A percentile compares a stretch with the other conserved stretches of the same genome.
Conservation (phyloP, 2,329 filamentous ascomycete species). For the Trichophyton equinum region DNA sequence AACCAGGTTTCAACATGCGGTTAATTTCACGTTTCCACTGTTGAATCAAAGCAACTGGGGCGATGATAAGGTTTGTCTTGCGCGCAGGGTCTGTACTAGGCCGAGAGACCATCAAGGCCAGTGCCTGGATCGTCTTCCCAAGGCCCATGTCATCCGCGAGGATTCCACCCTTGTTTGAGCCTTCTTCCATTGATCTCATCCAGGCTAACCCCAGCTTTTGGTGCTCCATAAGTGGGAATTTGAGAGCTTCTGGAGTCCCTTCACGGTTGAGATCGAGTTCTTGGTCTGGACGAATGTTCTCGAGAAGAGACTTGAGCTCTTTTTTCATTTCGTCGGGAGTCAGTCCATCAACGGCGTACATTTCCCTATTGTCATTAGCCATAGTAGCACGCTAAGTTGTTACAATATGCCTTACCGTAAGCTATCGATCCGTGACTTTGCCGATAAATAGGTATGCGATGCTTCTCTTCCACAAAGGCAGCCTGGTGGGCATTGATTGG, state of each 20-base stretch:
- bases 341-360: background rate
- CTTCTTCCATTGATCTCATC: constrained; percentile 62
- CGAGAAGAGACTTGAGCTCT: constrained; percentile 56
- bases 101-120: constrained; percentile 61
- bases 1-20: constrained; percentile 48
- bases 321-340: constrained; percentile 34
- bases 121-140: constrained; percentile 71
- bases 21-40: constrained; percentile 77
- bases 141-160: constrained; percentile 73
- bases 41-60: constrained; percentile 63
- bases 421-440: background rate
- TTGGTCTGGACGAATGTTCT: constrained; percentile 61
- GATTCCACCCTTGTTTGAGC: constrained; percentile 61
- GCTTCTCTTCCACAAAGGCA: background rate
- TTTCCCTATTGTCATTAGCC: background rate
- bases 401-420: background rate
- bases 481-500: background rate
- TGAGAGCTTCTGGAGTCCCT: constrained; percentile 57
- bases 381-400: background rate
- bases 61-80: constrained; percentile 72
- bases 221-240: constrained; percentile 60
- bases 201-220: constrained; percentile 67
- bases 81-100: constrained; percentile 46
- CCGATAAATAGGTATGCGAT: background rate
- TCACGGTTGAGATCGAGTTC: constrained; percentile 51